Evolutionary conservation across 2,329 filamentous ascomycete genomes (phyloP).

Genomic region (Magnaporthales sp.): DNA sequence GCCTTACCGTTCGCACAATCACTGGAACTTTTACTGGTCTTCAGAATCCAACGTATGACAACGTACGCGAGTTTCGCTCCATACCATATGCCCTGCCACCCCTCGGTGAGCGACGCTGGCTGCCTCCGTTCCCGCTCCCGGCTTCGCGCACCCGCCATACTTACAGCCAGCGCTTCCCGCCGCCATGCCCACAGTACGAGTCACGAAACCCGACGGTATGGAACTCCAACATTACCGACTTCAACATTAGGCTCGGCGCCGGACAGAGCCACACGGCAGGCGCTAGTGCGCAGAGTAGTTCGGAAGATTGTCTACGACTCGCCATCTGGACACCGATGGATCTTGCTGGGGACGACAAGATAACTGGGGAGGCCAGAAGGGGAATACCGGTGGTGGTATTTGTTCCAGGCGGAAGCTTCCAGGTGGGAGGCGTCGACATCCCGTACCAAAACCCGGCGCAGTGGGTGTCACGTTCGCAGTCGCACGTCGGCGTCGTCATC

Average conservation of each 20-base stretch:
- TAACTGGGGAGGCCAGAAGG: not conserved
- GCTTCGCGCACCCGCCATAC: slow-evolving; percentile 6
- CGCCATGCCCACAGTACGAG: slow-evolving; percentile 16
- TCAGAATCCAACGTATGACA: slow-evolving; percentile 20
- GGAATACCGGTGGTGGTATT: slow-evolving; percentile 10
- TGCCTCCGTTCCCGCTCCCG: slow-evolving; percentile 8
- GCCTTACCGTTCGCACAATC: slow-evolving; percentile 19
- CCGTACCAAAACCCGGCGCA: slow-evolving; percentile 12
- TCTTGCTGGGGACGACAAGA: slow-evolving; percentile 6
- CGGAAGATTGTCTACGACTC: slow-evolving; percentile 12
- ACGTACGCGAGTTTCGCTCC: slow-evolving; percentile 25
- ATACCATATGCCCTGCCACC: slow-evolving; percentile 26
- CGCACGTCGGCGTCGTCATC: slow-evolving; percentile 26
- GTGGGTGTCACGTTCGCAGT: slow-evolving; percentile 7
- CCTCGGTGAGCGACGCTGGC: slow-evolving; percentile 10
- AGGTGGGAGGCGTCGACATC: slow-evolving; percentile 9
- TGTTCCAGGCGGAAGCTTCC: slow-evolving; percentile 20
- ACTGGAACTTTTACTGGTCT: slow-evolving; percentile 25
- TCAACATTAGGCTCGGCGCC: slow-evolving; percentile 18
- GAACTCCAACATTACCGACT: slow-evolving; percentile 20
- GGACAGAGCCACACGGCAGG: slow-evolving; percentile 19
- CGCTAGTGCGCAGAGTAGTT: slow-evolving; percentile 15
- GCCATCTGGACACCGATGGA: slow-evolving; percentile 9
- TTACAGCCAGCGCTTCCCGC: slow-evolving; percentile 14
- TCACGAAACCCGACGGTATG: slow-evolving; percentile 16